These are phyloP conservation scores for Pichia californica DNA, from an alignment of 805 yeast species.

Conservation along the genomic window DNA sequence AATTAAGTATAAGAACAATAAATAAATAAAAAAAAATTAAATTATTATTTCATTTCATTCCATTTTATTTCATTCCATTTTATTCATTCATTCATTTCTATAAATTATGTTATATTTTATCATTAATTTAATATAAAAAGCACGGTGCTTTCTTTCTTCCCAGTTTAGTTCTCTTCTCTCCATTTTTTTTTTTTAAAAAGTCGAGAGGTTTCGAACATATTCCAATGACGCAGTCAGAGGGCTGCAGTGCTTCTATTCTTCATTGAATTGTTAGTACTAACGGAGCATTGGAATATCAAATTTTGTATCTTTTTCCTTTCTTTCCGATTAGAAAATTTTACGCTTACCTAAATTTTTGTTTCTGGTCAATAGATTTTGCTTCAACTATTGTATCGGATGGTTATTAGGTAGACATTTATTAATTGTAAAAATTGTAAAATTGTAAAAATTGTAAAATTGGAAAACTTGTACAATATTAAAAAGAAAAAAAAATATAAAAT, in stretches of 20 bases:
- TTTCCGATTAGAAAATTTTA: too few relatives aligned
- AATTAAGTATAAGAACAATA: too few relatives aligned
- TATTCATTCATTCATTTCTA: too few relatives aligned
- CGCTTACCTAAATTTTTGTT: slow-evolving; percentile 8
- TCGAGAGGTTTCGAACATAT: slow-evolving; percentile 9
- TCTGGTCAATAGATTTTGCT: slow-evolving; percentile 8
- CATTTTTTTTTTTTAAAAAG: slow-evolving; percentile 2
- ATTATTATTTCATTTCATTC: too few relatives aligned
- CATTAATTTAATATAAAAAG: too few relatives aligned
- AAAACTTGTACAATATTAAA: too few relatives aligned
- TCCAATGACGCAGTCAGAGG: slow-evolving; percentile 52
- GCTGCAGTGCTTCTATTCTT: slow-evolving; percentile 40
- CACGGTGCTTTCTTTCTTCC: not conserved
- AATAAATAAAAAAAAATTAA: too few relatives aligned
- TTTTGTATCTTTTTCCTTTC: not conserved
- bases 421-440: not conserved
- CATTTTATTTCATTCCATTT: too few relatives aligned
- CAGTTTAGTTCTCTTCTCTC: slow-evolving; percentile 5
- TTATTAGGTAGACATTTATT: slow-evolving; percentile 8
- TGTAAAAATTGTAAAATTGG: not conserved
- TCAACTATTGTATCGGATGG: slow-evolving; percentile 11
- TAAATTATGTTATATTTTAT: too few relatives aligned
- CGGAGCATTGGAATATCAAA: slow-evolving; percentile 52
- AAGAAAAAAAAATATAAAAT: not conserved
- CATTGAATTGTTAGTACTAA: slow-evolving; percentile 37